Evolutionary conservation across 192 early-diverging fungal genomes (phyloP), one percentile per base, ranked within the genome.

Genomic region (Entophlyctis luteolus): DNA sequence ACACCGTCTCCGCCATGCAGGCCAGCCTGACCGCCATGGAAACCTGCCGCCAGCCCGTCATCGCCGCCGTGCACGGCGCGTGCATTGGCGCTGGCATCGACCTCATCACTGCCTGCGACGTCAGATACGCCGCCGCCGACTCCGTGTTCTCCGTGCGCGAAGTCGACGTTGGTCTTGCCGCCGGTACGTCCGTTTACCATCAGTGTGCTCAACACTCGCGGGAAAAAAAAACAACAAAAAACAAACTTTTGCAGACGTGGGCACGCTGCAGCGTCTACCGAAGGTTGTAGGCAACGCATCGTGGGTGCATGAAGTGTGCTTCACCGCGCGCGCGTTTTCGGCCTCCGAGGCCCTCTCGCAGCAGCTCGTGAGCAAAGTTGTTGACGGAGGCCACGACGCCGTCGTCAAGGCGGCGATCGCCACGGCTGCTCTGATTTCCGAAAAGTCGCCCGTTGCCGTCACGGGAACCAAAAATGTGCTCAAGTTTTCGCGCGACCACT

Each of bases 211-310:
- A n/a, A n/a, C n/a, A n/a, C n/a, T n/a, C n/a, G n/a, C n/a, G n/a
- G n/a, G n/a, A n/a, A n/a, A n/a, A n/a, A n/a, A n/a, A n/a, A n/a
- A n/a, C n/a, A n/a, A n/a, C n/a, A n/a, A n/a, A n/a, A n/a, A n/a
- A n/a, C n/a, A n/a, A n/a, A n/a, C n/a, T 42, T 42, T 27, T 1
- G 23, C 2, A 66, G 96, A 98, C 73, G 74, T 93, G 25, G 93
- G 92, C 36, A 95, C 93, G 28, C 82, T 99, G 55, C 96, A 99
- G 79, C 86, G 96, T 28, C 78, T 99, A 23, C 94, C 94, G 53
- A 97, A 97, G 78, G 81, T 96, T 4, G 92, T 93, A 49, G 94
- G 91, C 27, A 97, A 95, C 78, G 77, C 86, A 60, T 88, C 87
- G 73, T 89, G 90, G 88, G 89, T 95, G 34, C 90, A 93, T 70